Evolutionary conservation across 257 asterid genomes (phyloP).

Genomic region (Plantago elongata): DNA sequence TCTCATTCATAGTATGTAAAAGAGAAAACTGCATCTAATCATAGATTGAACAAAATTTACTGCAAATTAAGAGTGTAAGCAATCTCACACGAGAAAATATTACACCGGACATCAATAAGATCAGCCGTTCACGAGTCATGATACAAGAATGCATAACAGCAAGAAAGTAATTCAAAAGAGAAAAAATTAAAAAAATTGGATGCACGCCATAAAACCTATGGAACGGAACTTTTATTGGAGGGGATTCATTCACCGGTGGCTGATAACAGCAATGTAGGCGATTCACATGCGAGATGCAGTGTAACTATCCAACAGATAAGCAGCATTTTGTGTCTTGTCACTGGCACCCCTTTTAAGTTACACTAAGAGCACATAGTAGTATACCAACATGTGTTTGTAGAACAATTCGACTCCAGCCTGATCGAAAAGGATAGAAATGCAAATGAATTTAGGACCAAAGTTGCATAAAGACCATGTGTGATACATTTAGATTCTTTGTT

Average conservation of each 20-base stretch:
- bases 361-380: neutral
- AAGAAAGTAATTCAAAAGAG: no score
- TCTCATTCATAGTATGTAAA: no score
- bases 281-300: neutral
- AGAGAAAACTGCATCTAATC: no score
- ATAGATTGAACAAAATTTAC: no score
- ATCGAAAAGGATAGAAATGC: slow-evolving; percentile 1
- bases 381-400: neutral
- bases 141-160: no score
- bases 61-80: no score
- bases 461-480: neutral
- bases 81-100: no score
- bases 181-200: no score
- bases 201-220: no score
- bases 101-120: no score
- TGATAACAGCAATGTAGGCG: neutral
- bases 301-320: neutral
- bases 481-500: neutral
- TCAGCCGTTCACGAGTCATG: no score
- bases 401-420: slow-evolving; percentile 5
- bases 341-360: neutral
- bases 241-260: neutral
- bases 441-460: neutral
- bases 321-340: neutral
- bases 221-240: neutral